Percentiles rank a stretch among this genome's conserved stretches.
phyloP scores from a whole-genome alignment of 2,329 filamentous ascomycete genomes.

The Volutella citrinella region DNA sequence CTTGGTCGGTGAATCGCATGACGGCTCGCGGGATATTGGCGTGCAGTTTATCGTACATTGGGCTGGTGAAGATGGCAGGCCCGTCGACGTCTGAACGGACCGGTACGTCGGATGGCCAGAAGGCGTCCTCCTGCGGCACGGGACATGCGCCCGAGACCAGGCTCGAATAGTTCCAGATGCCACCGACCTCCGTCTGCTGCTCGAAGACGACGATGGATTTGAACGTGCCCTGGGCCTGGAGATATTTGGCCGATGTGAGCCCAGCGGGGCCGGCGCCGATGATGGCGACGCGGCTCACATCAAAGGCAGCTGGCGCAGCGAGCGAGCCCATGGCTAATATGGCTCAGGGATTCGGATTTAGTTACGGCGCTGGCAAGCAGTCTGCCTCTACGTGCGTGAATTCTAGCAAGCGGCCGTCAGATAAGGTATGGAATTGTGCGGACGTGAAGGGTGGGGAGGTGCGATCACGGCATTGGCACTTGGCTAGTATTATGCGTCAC shows the following conservation, averaged over 20 bases:
- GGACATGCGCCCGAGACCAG: constrained; percentile 43
- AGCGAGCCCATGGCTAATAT: constrained; percentile 27
- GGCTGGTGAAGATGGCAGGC: constrained; percentile 68
- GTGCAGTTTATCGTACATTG: constrained; percentile 78
- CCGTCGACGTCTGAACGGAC: constrained; percentile 40
- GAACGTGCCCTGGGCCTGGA: constrained; percentile 67
- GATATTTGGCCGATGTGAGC: constrained; percentile 75
- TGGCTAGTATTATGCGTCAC: too few species aligned
- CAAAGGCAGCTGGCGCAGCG: constrained; percentile 33
- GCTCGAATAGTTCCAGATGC: constrained; percentile 79
- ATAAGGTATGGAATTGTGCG: too few species aligned
- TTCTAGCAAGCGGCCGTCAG: too few species aligned
- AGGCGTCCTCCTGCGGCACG: constrained; percentile 68
- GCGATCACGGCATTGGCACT: too few species aligned
- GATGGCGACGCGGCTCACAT: constrained; percentile 65
- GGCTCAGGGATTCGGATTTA: too few species aligned
- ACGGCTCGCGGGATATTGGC: constrained; percentile 81
- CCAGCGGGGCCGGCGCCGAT: constrained; percentile 83
- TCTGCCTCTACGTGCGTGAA: too few species aligned
- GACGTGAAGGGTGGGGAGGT: too few species aligned
- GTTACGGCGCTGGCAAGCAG: too few species aligned
- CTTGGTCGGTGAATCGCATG: constrained; percentile 75
- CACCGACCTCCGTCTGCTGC: constrained; percentile 72
- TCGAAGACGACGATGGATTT: constrained; percentile 75
- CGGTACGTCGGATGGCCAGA: constrained; percentile 61